Evolutionary conservation across 345 rosid species (phyloP), one percentile per base, ranked within the genome.

Genomic region (Dovyalis caffra): DNA sequence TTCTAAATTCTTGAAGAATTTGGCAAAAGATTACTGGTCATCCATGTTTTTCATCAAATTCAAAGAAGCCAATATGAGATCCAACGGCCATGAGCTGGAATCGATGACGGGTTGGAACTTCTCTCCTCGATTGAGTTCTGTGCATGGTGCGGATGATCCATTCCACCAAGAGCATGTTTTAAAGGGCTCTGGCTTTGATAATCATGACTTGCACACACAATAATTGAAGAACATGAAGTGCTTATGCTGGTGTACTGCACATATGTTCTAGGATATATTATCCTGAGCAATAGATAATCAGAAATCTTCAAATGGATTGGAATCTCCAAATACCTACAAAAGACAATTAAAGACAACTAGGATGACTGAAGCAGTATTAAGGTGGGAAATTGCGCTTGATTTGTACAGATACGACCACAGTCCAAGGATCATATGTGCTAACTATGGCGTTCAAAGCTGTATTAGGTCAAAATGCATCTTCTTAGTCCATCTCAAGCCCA

Each of bases 61-160:
- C 78, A 94, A 86, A 82, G 95, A 89, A 70, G 90, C 85, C 43
- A 72, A 81, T 47, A 74, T 69, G 82, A 81, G 85, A 80, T 71
- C 81, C 8, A 73, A 76, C 14, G 77, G 77, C 47, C 81, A 79
- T 20, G 90, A 88, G 31, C 77, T 80, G 74, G 91, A 87, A 62
- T 85, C 78, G 15, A 80, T 84, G 76, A 74, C 86, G 53, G 83
- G 83, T 65, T 90, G 94, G 90, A 84, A 82, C 83, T 86, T 85
- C 80, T 88, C 97, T 70, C 97, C 98, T 23, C 84, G 95, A 78
- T 61, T 86, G 81, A 94, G 98, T 64, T 86, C 88, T 45, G 93
- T 90, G 31, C 91, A 84, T 77, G 90, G 93, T 26, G 72, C 80
- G 45, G 95, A 94, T 57, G 93, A 94, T 84, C 98, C 98, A 69